Evolutionary conservation across 2,329 filamentous ascomycete species (phyloP).

Genomic region (Coniochaeta ligniaria): DNA sequence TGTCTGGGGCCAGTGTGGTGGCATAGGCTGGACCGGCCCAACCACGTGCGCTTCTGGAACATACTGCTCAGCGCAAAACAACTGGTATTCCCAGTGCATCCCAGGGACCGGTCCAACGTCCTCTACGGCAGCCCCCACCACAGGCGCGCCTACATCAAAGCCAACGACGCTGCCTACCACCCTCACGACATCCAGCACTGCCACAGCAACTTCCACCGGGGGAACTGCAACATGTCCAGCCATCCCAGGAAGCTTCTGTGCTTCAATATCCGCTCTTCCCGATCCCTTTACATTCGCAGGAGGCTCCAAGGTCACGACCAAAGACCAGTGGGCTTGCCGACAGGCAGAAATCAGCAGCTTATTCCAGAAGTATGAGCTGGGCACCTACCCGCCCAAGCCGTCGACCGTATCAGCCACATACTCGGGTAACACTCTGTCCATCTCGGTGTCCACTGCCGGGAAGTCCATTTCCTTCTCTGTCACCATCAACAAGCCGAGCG

Average conservation of each 20-base stretch:
- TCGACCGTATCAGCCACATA: constrained; percentile 23
- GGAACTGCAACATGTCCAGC: constrained; percentile 8
- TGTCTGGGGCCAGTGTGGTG: constrained; percentile 16
- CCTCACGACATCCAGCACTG: not conserved
- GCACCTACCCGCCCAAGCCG: constrained; percentile 25
- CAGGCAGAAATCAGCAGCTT: constrained; percentile 28
- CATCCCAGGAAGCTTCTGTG: constrained; percentile 8
- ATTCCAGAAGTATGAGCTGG: constrained; percentile 30
- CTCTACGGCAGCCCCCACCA: not conserved
- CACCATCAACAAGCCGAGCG: constrained; percentile 18
- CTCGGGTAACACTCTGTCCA: constrained; percentile 25
- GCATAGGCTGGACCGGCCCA: constrained; percentile 10
- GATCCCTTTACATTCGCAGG: constrained; percentile 33
- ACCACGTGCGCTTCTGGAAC: constrained; percentile 10
- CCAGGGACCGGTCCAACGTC: constrained; percentile 9
- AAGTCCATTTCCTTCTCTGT: constrained; percentile 23
- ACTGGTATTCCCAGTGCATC: constrained; percentile 14
- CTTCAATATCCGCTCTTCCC: constrained; percentile 14
- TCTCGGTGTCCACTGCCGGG: constrained; percentile 24
- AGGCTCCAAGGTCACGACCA: constrained; percentile 27
- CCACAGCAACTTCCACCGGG: constrained; percentile 3
- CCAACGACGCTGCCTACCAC: constrained; percentile 2
- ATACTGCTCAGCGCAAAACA: constrained; percentile 13
- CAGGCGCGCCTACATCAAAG: constrained; percentile 2
- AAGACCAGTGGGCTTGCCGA: constrained; percentile 31